Percentiles rank a stretch among this genome's conserved stretches.
Evolutionary conservation across 2,329 filamentous ascomycete species (phyloP).

Genomic region (Colletotrichum ledebouriae): DNA sequence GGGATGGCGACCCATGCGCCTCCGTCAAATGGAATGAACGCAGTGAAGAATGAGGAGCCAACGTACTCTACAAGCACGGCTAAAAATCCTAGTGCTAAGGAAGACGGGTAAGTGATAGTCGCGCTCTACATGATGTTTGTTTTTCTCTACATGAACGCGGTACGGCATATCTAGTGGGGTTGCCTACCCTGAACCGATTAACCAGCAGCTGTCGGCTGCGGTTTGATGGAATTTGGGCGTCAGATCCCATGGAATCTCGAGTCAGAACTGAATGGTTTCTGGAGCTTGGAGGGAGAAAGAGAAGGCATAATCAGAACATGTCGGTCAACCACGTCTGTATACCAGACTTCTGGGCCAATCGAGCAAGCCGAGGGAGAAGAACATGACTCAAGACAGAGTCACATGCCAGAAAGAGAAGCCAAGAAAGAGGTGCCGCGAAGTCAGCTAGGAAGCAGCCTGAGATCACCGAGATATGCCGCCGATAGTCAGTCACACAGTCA

Average conservation of each 20-base stretch:
- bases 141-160: conserved; percentile 21
- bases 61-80: conserved; percentile 48
- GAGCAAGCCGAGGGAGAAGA: conserved; percentile 39
- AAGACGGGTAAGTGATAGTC: conserved; percentile 82
- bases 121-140: conserved; percentile 38
- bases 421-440: conserved; percentile 38
- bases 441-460: conserved; percentile 42
- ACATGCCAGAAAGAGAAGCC: conserved; percentile 39
- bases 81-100: conserved; percentile 80
- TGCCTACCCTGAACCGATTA: conserved; percentile 23
- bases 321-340: conserved; percentile 21
- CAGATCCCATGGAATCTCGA: conserved; percentile 31
- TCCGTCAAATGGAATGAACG: conserved; percentile 36
- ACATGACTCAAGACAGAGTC: conserved; percentile 25
- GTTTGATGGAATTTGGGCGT: conserved; percentile 26
- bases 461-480: conserved; percentile 42
- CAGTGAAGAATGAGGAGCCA: conserved; percentile 49
- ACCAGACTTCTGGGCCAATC: conserved; percentile 37
- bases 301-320: conserved; percentile 26
- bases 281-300: conserved; percentile 38
- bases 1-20: conserved; percentile 24
- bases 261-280: conserved; percentile 28
- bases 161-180: conserved; percentile 16
- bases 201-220: conserved; percentile 32
- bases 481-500: conserved; percentile 43